A percentile compares a stretch with the other conserved stretches of the same genome.
phyloP scores from a whole-genome alignment of 345 rosid genomes.

The Microthlaspi erraticum region DNA sequence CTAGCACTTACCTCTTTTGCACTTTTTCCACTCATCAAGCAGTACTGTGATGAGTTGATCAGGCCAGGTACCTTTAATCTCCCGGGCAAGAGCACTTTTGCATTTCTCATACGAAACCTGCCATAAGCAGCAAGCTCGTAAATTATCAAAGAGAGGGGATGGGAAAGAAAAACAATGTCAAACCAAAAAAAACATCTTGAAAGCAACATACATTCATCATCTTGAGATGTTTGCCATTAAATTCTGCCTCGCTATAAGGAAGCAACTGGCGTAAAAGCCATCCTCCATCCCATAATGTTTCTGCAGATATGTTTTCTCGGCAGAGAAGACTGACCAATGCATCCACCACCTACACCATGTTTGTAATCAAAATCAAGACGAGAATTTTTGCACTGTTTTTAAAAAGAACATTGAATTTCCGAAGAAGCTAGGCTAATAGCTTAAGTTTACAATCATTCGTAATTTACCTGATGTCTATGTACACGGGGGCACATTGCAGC shows the following conservation, averaged over 20 bases:
- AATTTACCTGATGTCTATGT: constrained; percentile 79
- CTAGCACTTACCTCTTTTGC: constrained; percentile 86
- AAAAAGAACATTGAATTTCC: constrained; percentile 1
- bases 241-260: constrained; percentile 86
- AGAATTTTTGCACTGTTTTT: constrained; percentile 4
- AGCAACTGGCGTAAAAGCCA: constrained; percentile 98
- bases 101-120: constrained; percentile 80
- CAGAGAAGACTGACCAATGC: constrained; percentile 84
- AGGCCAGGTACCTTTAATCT: constrained; percentile 82
- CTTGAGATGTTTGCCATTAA: constrained; percentile 74
- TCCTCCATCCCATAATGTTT: constrained; percentile 95
- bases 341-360: constrained; percentile 76
- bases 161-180: neutral
- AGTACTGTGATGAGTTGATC: constrained; percentile 76
- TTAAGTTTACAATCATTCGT: constrained; percentile 3
- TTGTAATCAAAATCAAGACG: constrained; percentile 27
- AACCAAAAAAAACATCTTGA: constrained; percentile 18
- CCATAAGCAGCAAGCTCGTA: constrained; percentile 23
- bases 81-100: constrained; percentile 53
- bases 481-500: constrained; percentile 60
- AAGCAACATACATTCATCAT: constrained; percentile 62
- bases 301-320: constrained; percentile 86
- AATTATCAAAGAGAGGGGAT: neutral
- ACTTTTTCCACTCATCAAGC: constrained; percentile 90
- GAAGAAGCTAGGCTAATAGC: constrained; percentile 13